phyloP scores from a whole-genome alignment of 371 early-diverging fungal species.

The Synchytrium microbalum region DNA sequence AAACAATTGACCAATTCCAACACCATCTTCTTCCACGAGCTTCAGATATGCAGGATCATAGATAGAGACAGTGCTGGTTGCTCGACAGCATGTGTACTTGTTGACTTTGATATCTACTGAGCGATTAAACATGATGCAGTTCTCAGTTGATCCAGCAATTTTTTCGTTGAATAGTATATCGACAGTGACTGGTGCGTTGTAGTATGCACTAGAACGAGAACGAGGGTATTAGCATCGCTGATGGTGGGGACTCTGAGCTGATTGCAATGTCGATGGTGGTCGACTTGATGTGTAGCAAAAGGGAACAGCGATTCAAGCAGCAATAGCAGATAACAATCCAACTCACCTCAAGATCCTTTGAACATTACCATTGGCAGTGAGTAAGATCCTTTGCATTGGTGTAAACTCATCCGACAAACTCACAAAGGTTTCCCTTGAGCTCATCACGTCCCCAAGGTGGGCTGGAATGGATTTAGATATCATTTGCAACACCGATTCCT shows the following conservation, averaged over 20 bases:
- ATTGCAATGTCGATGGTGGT: too few relatives aligned
- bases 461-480: too few relatives aligned
- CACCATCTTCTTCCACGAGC: slow-evolving; percentile 23
- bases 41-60: slow-evolving; percentile 15
- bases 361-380: slow-evolving; percentile 43
- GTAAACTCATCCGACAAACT: slow-evolving; percentile 23
- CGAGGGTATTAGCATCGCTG: too few relatives aligned
- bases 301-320: neutral
- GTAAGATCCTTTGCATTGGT: slow-evolving; percentile 34
- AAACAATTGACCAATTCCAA: slow-evolving; percentile 44
- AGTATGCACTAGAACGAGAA: slow-evolving; percentile 24
- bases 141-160: neutral
- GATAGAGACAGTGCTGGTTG: slow-evolving; percentile 28
- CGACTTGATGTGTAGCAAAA: neutral
- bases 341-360: slow-evolving; percentile 35
- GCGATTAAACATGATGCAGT: slow-evolving; percentile 18
- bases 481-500: too few relatives aligned
- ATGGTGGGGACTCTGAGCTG: too few relatives aligned
- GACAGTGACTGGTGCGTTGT: slow-evolving; percentile 34
- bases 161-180: slow-evolving; percentile 21
- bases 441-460: too few relatives aligned
- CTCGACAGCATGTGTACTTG: slow-evolving; percentile 26
- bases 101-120: slow-evolving; percentile 20
- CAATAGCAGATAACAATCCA: neutral
- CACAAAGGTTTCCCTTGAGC: neutral